phyloP scores from a whole-genome alignment of 129 eudicot species.

The Flaveria trinervia region DNA sequence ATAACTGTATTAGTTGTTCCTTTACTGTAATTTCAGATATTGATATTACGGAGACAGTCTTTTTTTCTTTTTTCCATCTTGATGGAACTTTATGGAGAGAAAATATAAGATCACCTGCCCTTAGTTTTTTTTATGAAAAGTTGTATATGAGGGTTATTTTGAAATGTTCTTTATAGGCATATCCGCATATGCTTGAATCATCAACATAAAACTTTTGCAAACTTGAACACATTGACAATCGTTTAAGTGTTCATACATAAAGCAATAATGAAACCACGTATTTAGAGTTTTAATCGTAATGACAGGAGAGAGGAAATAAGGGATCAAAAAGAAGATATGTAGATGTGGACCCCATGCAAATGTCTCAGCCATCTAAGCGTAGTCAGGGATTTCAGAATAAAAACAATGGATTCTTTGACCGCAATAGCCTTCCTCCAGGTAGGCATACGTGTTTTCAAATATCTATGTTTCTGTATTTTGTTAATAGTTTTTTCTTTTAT shows the following conservation, averaged over 20 bases:
- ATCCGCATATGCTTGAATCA: slow-evolving; percentile 6
- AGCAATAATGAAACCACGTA: slow-evolving; percentile 8
- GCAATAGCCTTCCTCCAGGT: slow-evolving; percentile 61
- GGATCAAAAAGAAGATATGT: slow-evolving; percentile 51
- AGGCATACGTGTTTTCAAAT: background rate
- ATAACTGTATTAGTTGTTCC: background rate
- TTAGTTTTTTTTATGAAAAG: background rate
- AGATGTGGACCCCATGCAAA: slow-evolving; percentile 45
- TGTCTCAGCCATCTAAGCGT: slow-evolving; percentile 41
- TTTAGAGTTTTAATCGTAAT: slow-evolving; percentile 4
- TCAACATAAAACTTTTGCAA: background rate
- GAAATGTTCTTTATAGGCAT: slow-evolving; percentile 10
- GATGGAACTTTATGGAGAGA: background rate
- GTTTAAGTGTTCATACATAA: slow-evolving; percentile 10
- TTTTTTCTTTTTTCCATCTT: background rate
- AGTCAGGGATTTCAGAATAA: slow-evolving; percentile 38
- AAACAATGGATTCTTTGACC: slow-evolving; percentile 45
- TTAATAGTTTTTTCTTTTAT: background rate
- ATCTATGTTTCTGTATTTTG: background rate
- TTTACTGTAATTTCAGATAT: background rate
- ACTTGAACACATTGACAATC: slow-evolving; percentile 8
- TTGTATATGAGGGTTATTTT: slow-evolving; percentile 11
- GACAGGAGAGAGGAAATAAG: slow-evolving; percentile 45
- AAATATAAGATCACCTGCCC: background rate
- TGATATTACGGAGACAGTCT: background rate